phyloP scores from a whole-genome alignment of 2,329 filamentous ascomycete genomes.

The Xylariaceae sp. region DNA sequence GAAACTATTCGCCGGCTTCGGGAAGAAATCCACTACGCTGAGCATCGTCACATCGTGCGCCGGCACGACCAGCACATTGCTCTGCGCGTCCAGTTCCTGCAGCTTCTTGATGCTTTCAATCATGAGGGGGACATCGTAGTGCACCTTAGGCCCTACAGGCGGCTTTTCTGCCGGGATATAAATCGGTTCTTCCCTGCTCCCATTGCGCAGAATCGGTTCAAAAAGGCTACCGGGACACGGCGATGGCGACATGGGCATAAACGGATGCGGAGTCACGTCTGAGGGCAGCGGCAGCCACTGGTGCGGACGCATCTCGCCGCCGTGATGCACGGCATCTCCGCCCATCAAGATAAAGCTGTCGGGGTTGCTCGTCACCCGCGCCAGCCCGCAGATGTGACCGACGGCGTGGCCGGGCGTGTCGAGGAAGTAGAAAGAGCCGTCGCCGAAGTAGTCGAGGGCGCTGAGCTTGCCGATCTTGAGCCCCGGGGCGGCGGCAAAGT shows the following conservation, averaged over 20 bases:
- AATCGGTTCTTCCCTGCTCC: slow-evolving; percentile 27
- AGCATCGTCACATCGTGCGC: slow-evolving; percentile 22
- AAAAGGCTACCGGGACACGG: slow-evolving; percentile 28
- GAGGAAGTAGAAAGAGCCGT: slow-evolving; percentile 24
- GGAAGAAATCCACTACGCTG: slow-evolving; percentile 44
- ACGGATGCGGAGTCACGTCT: slow-evolving; percentile 34
- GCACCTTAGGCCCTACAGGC: slow-evolving; percentile 10
- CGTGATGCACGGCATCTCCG: slow-evolving; percentile 18
- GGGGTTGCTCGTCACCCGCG: slow-evolving; percentile 24
- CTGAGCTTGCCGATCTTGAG: slow-evolving; percentile 15
- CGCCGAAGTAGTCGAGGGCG: slow-evolving; percentile 21
- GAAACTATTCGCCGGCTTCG: slow-evolving; percentile 43
- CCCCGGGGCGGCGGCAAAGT: slow-evolving; percentile 13
- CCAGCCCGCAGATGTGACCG: slow-evolving; percentile 21
- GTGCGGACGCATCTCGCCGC: slow-evolving; percentile 17
- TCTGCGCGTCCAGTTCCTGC: slow-evolving; percentile 18
- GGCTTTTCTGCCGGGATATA: slow-evolving; percentile 20
- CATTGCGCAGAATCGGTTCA: slow-evolving; percentile 28
- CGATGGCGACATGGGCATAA: slow-evolving; percentile 20
- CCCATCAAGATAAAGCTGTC: slow-evolving; percentile 23
- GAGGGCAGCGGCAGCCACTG: slow-evolving; percentile 22
- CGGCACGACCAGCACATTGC: slow-evolving; percentile 16
- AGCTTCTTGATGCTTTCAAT: slow-evolving; percentile 26
- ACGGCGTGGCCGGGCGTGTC: slow-evolving; percentile 20
- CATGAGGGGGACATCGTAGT: slow-evolving; percentile 6